Evolutionary conservation across 345 rosid species (phyloP), one percentile per base, ranked within the genome.

Genomic region (Trapa bicornis): DNA sequence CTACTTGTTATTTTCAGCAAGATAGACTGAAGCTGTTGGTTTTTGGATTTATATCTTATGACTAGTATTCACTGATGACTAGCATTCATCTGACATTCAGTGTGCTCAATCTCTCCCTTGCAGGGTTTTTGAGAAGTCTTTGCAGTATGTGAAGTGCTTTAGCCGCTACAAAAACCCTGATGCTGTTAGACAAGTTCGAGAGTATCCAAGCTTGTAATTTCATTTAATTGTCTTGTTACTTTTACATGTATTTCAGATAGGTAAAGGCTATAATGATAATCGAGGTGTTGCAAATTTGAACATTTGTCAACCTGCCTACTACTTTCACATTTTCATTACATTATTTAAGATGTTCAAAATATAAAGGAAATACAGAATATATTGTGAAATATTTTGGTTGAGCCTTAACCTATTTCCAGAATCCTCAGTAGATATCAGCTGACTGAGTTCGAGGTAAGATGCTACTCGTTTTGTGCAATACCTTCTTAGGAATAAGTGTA

Each of bases 121-220:
- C 84, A 94, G 99, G 72, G 97, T 91, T 57, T 94, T 94, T 79
- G 99, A 91, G 85, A 94, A 94, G 76, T 94, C 97, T 1, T 82
- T 91, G 82, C 99, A 94, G 83, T 89, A 94, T 79, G 97, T 94
- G 70, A 94, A 91, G 72, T 96, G 96, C 61, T 94, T 94, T 70
- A 92, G 98, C 80, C 96, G 99, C 16, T 94, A 94, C 72, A 94
- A 91, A 72, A 91, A 91, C 71, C 96, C 99, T 2, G 99, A 94
- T 78, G 99, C 97, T 77, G 96, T 94, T 72, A 73, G 96, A 84
- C 96, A 94, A 94, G 96, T 87, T 73, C 80, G 97, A 84, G 99
- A 91, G 96, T 89, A 94, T 94, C 99, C 96, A 37, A 65, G 67
- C 52, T n/a, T 36, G 17, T 13, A 15, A 14, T 67, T 37, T 39